Conservation (phyloP, 1,284 basidiomycete species). For the Apiotrichum veenhuisii region DNA sequence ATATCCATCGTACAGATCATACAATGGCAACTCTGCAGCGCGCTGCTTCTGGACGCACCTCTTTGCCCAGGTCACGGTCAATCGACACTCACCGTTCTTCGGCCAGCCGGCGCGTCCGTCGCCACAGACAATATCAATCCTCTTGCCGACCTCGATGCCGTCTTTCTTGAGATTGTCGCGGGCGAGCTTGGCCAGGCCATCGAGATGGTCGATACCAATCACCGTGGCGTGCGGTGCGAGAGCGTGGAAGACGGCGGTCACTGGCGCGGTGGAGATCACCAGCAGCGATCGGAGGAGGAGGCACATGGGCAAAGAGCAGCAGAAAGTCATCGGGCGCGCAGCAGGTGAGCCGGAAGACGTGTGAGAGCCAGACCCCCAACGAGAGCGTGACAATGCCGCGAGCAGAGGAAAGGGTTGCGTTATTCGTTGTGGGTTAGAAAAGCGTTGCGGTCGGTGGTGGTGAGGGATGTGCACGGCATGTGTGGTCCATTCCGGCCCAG, state of each 20-base stretch:
- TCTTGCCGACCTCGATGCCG: conserved; percentile 48
- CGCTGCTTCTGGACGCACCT: too few relatives aligned
- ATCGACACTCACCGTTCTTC: neutral
- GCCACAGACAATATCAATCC: conserved; percentile 58
- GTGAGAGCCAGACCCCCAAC: neutral
- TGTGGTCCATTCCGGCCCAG: too few relatives aligned
- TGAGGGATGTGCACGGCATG: too few relatives aligned
- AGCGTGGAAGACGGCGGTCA: conserved; percentile 67
- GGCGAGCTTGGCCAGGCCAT: conserved; percentile 69
- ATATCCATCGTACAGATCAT: too few relatives aligned
- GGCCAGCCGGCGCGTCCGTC: conserved; percentile 72
- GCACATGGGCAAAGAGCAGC: neutral
- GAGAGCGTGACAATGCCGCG: too few relatives aligned
- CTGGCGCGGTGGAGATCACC: conserved; percentile 16
- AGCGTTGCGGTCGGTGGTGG: too few relatives aligned
- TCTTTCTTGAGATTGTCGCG: conserved; percentile 65
- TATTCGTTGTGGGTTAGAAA: neutral
- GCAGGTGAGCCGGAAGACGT: neutral
- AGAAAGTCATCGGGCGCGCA: neutral
- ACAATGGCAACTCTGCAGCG: too few relatives aligned
- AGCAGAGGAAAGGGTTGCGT: neutral
- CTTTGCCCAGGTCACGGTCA: too few relatives aligned
- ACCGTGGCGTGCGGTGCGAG: conserved; percentile 62
- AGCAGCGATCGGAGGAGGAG: neutral
- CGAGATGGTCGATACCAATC: conserved; percentile 88